A percentile compares a stretch with the other conserved stretches of the same genome.
Conservation (phyloP, 768 basidiomycete genomes). For the Exidia glandulosa region DNA sequence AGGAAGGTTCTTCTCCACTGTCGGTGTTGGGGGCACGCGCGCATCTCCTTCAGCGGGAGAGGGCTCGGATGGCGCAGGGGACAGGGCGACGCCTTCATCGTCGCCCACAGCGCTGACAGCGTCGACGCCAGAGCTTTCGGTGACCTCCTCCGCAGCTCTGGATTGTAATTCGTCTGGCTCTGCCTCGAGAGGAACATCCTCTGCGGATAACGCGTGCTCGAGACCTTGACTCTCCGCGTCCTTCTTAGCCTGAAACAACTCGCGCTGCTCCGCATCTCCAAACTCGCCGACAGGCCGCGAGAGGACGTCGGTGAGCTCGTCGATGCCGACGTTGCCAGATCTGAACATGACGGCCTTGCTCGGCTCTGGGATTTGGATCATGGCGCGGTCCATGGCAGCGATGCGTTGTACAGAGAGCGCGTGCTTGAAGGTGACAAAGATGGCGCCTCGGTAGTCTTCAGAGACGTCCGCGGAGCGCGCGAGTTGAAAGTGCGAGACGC, state of each 20-base stretch:
- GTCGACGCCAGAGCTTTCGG: too few relatives aligned
- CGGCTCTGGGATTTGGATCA: background rate
- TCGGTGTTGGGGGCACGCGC: too few relatives aligned
- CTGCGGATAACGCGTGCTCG: background rate
- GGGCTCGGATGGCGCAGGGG: background rate
- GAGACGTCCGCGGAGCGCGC: background rate
- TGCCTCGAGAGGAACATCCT: background rate
- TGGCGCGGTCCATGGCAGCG: background rate
- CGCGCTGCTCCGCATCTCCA: background rate
- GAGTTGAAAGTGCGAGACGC: background rate
- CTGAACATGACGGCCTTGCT: background rate
- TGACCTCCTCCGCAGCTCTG: too few relatives aligned
- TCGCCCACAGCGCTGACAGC: too few relatives aligned
- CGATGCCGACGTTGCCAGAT: background rate
- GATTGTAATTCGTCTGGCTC: too few relatives aligned
- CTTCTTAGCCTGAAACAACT: background rate
- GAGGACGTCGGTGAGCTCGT: background rate
- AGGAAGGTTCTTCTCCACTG: background rate
- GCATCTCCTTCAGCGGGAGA: background rate
- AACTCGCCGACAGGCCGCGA: background rate
- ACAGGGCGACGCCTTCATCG: background rate
- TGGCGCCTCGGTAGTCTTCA: background rate
- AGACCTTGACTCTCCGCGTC: background rate
- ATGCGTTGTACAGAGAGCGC: background rate
- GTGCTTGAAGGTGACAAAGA: background rate